These are phyloP conservation scores for Alectoria sarmentosa DNA, from an alignment of 495 filamentous ascomycete genomes.

Conservation along the genomic window DNA sequence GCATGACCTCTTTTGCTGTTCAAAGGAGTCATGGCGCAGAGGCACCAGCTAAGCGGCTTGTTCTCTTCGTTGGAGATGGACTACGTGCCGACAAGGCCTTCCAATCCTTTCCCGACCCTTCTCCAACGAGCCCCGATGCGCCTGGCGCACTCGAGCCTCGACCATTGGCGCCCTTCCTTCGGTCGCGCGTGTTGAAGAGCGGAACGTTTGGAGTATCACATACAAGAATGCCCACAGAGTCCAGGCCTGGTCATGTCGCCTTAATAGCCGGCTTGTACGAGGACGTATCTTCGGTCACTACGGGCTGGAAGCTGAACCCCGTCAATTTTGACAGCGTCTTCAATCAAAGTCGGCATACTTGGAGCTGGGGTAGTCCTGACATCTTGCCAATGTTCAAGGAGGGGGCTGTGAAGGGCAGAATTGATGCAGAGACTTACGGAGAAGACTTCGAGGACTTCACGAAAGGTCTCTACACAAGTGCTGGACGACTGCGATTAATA, in stretches of 20 bases:
- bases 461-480: constrained; percentile 27
- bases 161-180: constrained; percentile 87
- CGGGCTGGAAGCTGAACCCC: constrained; percentile 97
- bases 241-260: constrained; percentile 93
- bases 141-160: constrained; percentile 48
- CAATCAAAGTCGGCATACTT: constrained; percentile 92
- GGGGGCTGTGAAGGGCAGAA: constrained; percentile 77
- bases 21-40: constrained; percentile 52
- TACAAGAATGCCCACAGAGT: constrained; percentile 96
- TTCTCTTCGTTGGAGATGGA: constrained; percentile 96
- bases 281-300: constrained; percentile 95
- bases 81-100: constrained; percentile 97
- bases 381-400: constrained; percentile 97
- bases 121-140: constrained; percentile 48
- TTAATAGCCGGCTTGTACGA: constrained; percentile 97
- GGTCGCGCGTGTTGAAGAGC: constrained; percentile 75
- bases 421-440: constrained; percentile 78
- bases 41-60: constrained; percentile 80
- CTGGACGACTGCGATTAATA: neutral
- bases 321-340: constrained; percentile 99
- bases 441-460: constrained; percentile 89
- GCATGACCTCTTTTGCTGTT: constrained; percentile 76
- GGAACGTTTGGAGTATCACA: constrained; percentile 99
- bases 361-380: constrained; percentile 98
- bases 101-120: constrained; percentile 87